phyloP scores from a whole-genome alignment of 148 eudicot genomes.

The Camellia lanceoleosa region DNA sequence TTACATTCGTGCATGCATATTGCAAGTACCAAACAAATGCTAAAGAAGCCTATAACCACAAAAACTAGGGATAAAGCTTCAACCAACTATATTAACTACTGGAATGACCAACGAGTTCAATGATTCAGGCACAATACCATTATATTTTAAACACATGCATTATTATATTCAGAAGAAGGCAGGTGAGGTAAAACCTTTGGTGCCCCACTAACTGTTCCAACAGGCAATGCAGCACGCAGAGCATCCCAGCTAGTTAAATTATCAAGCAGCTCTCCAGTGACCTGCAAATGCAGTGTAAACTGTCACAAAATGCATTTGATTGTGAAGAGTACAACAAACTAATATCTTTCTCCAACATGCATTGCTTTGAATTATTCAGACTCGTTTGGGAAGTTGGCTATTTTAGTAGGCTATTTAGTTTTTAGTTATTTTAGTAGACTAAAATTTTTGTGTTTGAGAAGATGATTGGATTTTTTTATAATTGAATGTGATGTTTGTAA shows the following conservation, averaged over 20 bases:
- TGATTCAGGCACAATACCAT: not conserved
- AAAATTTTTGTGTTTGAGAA: no score
- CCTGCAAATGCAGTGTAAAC: slow-evolving; percentile 45
- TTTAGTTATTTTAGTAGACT: no score
- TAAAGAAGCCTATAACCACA: not conserved
- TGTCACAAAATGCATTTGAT: not conserved
- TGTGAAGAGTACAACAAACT: not conserved
- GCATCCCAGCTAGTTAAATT: slow-evolving; percentile 86
- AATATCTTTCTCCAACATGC: not conserved
- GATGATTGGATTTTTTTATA: no score
- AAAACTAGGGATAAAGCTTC: not conserved
- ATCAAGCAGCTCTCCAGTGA: slow-evolving; percentile 82
- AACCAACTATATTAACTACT: not conserved
- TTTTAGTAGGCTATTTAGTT: no score
- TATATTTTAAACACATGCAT: not conserved
- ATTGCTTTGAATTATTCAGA: not conserved
- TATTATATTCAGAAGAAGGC: not conserved
- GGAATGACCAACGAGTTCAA: slow-evolving; percentile 1
- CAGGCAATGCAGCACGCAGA: slow-evolving; percentile 94
- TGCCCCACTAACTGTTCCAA: slow-evolving; percentile 99
- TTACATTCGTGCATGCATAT: not conserved
- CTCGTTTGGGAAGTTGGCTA: not conserved
- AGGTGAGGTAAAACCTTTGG: slow-evolving; percentile 63
- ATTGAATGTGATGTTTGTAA: no score
- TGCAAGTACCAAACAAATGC: not conserved